Evolutionary conservation across 129 eudicot species (phyloP).

Genomic region (Sambucus nigra): DNA sequence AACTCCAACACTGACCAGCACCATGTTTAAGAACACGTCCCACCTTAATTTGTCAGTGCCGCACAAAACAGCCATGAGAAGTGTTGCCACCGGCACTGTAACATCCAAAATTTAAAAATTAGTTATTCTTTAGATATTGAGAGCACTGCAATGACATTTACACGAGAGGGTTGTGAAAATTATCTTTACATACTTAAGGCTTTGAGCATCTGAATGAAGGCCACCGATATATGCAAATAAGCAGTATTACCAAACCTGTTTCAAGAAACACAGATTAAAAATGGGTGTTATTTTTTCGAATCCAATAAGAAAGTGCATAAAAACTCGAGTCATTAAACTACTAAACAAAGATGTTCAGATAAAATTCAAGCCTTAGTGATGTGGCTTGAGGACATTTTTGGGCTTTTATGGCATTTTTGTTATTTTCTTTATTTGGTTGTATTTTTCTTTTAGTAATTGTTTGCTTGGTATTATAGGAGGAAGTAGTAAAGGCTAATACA

Average conservation of each 20-base stretch:
- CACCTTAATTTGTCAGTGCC: slow-evolving; percentile 96
- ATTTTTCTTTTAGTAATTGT: too few species aligned
- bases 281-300: background rate
- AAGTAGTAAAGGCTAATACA: too few species aligned
- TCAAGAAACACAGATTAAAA: slow-evolving; percentile 3
- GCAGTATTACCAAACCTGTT: slow-evolving; percentile 99
- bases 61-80: slow-evolving; percentile 91
- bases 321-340: too few species aligned
- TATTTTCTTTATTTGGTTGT: too few species aligned
- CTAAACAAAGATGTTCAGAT: too few species aligned
- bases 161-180: background rate
- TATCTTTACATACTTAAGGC: slow-evolving; percentile 65
- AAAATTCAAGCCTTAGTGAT: too few species aligned
- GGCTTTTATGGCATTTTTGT: too few species aligned
- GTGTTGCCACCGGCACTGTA: slow-evolving; percentile 99
- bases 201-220: slow-evolving; percentile 99
- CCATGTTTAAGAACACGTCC: slow-evolving; percentile 83
- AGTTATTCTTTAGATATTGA: slow-evolving; percentile 7
- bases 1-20: slow-evolving; percentile 92
- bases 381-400: too few species aligned
- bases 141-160: slow-evolving; percentile 1
- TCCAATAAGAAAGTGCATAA: too few species aligned
- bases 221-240: slow-evolving; percentile 93
- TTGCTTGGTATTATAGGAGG: too few species aligned
- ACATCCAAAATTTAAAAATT: slow-evolving; percentile 7